Percentiles rank a stretch among this genome's conserved stretches.
phyloP scores from a whole-genome alignment of 2,329 filamentous ascomycete species.

The Colletotrichum gigasporum region DNA sequence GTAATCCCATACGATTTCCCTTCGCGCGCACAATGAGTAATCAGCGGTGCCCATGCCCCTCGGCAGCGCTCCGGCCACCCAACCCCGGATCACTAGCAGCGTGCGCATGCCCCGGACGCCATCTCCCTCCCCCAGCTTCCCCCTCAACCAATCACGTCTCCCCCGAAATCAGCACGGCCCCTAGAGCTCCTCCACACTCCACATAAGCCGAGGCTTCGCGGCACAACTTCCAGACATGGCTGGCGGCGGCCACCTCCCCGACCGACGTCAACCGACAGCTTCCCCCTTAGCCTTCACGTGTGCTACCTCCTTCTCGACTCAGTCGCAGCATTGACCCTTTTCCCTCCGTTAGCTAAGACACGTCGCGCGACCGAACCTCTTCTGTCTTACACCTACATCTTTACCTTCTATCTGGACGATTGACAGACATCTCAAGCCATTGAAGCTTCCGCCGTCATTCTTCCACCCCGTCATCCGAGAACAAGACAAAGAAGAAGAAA shows the following conservation, averaged over 20 bases:
- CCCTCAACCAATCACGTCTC: conserved; percentile 17
- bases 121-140: conserved; percentile 15
- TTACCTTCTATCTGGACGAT: neutral
- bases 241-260: neutral
- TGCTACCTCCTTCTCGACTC: neutral
- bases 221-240: conserved; percentile 22
- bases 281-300: neutral
- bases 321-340: neutral
- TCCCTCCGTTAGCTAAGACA: neutral
- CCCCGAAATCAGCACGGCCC: conserved; percentile 30
- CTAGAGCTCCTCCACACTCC: conserved; percentile 18
- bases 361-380: neutral
- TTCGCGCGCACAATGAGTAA: neutral
- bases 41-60: neutral
- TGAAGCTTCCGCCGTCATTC: neutral
- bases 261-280: conserved; percentile 25
- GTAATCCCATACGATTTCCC: neutral
- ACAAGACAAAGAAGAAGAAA: neutral
- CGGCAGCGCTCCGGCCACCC: neutral
- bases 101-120: conserved; percentile 22
- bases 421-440: neutral
- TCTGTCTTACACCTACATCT: neutral
- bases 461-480: neutral
- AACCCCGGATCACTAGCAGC: too few species aligned
- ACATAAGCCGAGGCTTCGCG: conserved; percentile 26